Evolutionary conservation across 768 basidiomycete genomes (phyloP), one percentile per base, ranked within the genome.

Genomic region (Tulasnella sp.): DNA sequence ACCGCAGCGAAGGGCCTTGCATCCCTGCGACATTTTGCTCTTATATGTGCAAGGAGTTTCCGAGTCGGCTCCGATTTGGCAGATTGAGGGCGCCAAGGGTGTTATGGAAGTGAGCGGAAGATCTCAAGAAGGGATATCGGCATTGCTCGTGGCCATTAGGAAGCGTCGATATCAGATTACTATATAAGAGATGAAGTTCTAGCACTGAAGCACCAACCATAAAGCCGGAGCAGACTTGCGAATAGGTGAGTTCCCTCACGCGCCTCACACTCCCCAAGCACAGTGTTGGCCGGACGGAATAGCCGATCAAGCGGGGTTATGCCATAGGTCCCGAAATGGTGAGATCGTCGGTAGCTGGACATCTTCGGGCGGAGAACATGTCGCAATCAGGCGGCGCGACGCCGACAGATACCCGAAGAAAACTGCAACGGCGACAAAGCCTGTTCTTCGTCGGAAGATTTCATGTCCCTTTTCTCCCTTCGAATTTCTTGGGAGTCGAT

Each of bases 361-460:
- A 16, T 69, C 31, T 20, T 69, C 64, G 64, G 64, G 64, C 64
- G 64, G 64, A 69, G 64, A 69, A 69, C 64, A 28, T 69, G 64
- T 69, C 64, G 64, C 64, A 69, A 69, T 69, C 64, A 69, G 11
- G 64, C 64, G 64, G 31, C 34, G 64, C 64, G 64, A 34, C n/a
- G 54, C 76, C 76, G 76, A 76, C 76, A 46, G 76, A 50, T 76
- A 31, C 18, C 76, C 76, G 76, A 76, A 50, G 34, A 76, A 76
- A 37, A 46, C 76, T 18, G 40, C 74, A 6, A 16, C 64, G 31
- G 34, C 64, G 64, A 69, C 64, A 69, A 31, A 69, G 64, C 34
- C 64, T 69, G 31, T 69, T 69, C 34, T 69, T 69, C 64, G 31
- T 69, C 64, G 64, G 64, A 69, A 69, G 64, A 69, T 69, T 69